phyloP scores from a whole-genome alignment of 345 rosid genomes.

The Dimocarpus longan region DNA sequence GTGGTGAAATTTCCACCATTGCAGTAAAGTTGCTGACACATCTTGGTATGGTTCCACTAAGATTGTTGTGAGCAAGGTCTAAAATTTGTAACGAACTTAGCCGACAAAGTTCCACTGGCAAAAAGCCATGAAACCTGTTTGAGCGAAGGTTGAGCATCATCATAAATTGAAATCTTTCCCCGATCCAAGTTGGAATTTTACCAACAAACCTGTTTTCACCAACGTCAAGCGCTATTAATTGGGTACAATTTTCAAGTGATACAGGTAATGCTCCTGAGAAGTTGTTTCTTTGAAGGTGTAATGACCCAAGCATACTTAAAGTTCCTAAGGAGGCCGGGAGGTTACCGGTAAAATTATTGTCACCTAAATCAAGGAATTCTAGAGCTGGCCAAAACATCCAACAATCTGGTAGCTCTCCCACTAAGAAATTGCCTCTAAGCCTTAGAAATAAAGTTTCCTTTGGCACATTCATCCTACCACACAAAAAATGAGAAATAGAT shows the following conservation, averaged over 20 bases:
- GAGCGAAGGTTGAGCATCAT: conserved; percentile 16
- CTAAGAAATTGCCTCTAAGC: conserved; percentile 32
- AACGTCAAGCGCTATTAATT: not conserved
- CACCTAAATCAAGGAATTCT: not conserved
- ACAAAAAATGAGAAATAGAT: conserved; percentile 12
- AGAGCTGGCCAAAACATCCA: conserved; percentile 3
- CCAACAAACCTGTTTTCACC: conserved; percentile 9
- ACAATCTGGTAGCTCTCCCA: conserved; percentile 34
- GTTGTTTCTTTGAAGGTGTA: not conserved
- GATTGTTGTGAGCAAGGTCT: conserved; percentile 17
- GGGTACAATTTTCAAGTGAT: not conserved
- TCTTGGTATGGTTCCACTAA: not conserved
- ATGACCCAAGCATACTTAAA: not conserved
- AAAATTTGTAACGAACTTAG: conserved; percentile 3
- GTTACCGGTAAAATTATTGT: conserved; percentile 2
- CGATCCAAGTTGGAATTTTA: conserved; percentile 14
- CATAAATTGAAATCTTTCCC: not conserved
- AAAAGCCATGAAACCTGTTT: conserved; percentile 27
- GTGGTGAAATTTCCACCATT: not conserved
- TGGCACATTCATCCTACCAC: conserved; percentile 17
- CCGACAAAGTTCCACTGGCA: conserved; percentile 19
- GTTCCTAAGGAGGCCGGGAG: not conserved
- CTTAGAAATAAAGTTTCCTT: conserved; percentile 32
- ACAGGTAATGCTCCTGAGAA: not conserved
- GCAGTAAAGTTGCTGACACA: conserved; percentile 3